These are phyloP conservation scores for Phytophthora cryptogea DNA, from an alignment of 352 stramenopile species.

Conservation along the genomic window DNA sequence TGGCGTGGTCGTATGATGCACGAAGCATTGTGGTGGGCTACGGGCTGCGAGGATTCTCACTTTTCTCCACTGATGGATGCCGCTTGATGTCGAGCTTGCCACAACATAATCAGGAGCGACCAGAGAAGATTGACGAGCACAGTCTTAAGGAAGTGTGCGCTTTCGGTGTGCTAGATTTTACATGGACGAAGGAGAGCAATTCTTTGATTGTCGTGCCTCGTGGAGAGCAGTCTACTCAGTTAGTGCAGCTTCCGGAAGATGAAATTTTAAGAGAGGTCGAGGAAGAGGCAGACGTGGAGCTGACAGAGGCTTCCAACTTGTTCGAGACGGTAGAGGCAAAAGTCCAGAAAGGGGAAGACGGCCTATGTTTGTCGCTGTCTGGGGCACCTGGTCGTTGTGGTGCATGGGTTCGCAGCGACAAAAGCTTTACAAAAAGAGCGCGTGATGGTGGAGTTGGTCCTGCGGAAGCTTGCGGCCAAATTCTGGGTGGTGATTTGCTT, in stretches of 20 bases:
- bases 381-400: slow-evolving; percentile 70
- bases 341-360: slow-evolving; percentile 66
- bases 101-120: slow-evolving; percentile 71
- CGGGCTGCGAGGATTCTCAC: slow-evolving; percentile 67
- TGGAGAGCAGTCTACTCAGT: slow-evolving; percentile 45
- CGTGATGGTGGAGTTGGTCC: slow-evolving; percentile 56
- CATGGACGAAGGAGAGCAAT: slow-evolving; percentile 69
- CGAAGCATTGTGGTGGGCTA: slow-evolving; percentile 71
- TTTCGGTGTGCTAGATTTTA: slow-evolving; percentile 57
- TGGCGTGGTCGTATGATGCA: slow-evolving; percentile 73
- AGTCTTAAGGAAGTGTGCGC: slow-evolving; percentile 60
- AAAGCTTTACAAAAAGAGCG: slow-evolving; percentile 61
- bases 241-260: slow-evolving; percentile 33
- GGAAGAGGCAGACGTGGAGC: slow-evolving; percentile 19
- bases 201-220: slow-evolving; percentile 66
- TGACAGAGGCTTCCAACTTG: slow-evolving; percentile 31
- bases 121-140: slow-evolving; percentile 19
- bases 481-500: slow-evolving; percentile 73
- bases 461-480: slow-evolving; percentile 57
- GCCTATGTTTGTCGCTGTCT: slow-evolving; percentile 80
- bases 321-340: slow-evolving; percentile 52
- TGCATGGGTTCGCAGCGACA: slow-evolving; percentile 82
- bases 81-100: slow-evolving; percentile 84
- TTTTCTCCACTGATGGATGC: slow-evolving; percentile 83
- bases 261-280: slow-evolving; percentile 19